Percentiles rank a stretch among this genome's conserved stretches.
phyloP scores from a whole-genome alignment of 176 grass and related monocot genomes.

The Aegilops longissima region DNA sequence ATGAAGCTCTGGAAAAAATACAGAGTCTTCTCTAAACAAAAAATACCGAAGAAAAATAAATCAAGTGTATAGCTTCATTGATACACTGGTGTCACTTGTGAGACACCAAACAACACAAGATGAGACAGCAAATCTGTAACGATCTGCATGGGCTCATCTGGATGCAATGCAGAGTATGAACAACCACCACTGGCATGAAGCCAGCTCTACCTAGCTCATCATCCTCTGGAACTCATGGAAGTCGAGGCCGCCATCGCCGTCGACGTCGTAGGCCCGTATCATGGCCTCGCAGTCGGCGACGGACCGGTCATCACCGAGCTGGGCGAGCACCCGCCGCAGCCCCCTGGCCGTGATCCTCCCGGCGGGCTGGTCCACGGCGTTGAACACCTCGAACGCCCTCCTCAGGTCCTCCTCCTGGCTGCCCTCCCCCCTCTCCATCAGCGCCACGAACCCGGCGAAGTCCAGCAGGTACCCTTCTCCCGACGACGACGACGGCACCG shows the following conservation, averaged over 20 bases:
- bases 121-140: conserved; percentile 15
- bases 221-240: conserved; percentile 91
- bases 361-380: conserved; percentile 58
- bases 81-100: conserved; percentile 30
- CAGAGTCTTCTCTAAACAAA: not conserved
- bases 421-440: conserved; percentile 68
- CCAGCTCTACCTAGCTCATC: conserved; percentile 54
- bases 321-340: conserved; percentile 70
- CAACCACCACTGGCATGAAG: not conserved
- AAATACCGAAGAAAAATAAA: not conserved
- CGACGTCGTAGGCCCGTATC: conserved; percentile 83
- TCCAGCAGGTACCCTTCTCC: conserved; percentile 52
- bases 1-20: not conserved
- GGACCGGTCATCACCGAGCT: conserved; percentile 76
- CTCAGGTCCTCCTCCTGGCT: conserved; percentile 70
- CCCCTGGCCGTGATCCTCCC: conserved; percentile 81
- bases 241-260: conserved; percentile 86
- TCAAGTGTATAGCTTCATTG: conserved; percentile 10
- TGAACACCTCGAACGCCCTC: conserved; percentile 90
- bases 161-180: conserved; percentile 46
- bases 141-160: conserved; percentile 42
- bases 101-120: conserved; percentile 51
- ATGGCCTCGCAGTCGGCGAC: conserved; percentile 76
- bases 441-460: conserved; percentile 74
- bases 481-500: conserved; percentile 27